Conservation (phyloP, 257 asterid species). For the Lantana camara region DNA sequence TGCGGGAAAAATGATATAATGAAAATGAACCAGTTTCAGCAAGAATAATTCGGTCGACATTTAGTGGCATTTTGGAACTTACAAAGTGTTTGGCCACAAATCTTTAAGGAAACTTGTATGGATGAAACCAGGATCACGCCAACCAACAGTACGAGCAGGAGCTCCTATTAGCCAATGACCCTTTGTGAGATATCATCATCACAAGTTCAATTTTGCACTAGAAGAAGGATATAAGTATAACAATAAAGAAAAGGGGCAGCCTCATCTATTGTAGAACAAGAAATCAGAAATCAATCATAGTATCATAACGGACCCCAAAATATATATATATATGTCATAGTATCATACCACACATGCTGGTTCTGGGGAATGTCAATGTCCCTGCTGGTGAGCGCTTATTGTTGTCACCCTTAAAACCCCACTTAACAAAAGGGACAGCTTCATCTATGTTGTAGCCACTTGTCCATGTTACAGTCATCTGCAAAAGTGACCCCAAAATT, state of each 20-base stretch:
- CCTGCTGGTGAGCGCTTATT: conserved; percentile 65
- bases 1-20: conserved; percentile 22
- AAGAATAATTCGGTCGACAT: neutral
- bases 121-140: conserved; percentile 97
- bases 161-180: conserved; percentile 50
- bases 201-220: conserved; percentile 7
- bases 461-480: conserved; percentile 98
- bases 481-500: conserved; percentile 14
- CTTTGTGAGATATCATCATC: conserved; percentile 24
- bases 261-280: too few species aligned
- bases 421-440: conserved; percentile 74
- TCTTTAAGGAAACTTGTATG: conserved; percentile 89
- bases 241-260: too few species aligned
- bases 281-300: too few species aligned
- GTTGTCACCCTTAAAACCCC: conserved; percentile 55
- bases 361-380: conserved; percentile 69
- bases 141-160: conserved; percentile 95
- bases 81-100: conserved; percentile 84
- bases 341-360: conserved; percentile 83
- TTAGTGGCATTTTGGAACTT: conserved; percentile 27
- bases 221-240: too few species aligned
- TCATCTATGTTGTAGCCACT: conserved; percentile 77
- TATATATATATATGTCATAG: too few species aligned
- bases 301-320: too few species aligned
- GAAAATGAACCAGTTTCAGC: conserved; percentile 15